These are phyloP conservation scores for Fusarium brevicatenulatum DNA, from an alignment of 2,329 filamentous ascomycete species.

Conservation along the genomic window DNA sequence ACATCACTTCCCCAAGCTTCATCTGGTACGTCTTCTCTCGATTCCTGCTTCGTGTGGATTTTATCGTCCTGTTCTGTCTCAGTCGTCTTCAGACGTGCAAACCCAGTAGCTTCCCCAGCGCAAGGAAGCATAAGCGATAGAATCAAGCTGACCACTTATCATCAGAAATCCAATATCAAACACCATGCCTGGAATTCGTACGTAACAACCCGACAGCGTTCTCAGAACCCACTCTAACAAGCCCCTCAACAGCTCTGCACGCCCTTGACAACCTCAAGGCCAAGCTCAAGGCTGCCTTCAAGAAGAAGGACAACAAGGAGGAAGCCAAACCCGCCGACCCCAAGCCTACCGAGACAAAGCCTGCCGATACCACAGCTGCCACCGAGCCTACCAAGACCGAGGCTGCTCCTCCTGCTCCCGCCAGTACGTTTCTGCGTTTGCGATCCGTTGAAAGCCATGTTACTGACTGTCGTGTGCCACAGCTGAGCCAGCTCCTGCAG, in stretches of 20 bases:
- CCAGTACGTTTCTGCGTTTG: conserved; percentile 41
- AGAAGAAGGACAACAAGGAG: conserved; percentile 57
- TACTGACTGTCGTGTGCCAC: conserved; percentile 24
- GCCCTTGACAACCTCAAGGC: conserved; percentile 65
- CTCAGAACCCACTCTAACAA: background rate
- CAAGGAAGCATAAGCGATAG: background rate
- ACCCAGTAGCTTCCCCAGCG: background rate
- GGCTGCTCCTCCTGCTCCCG: conserved; percentile 46
- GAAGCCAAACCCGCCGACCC: conserved; percentile 37
- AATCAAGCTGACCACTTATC: conserved; percentile 23
- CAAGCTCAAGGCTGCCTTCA: conserved; percentile 65
- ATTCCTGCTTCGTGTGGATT: background rate
- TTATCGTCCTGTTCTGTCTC: background rate
- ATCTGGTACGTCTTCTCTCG: conserved; percentile 15
- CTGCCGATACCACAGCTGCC: conserved; percentile 33
- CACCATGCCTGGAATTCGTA: conserved; percentile 65
- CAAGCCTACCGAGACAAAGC: conserved; percentile 36
- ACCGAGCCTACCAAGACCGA: conserved; percentile 52
- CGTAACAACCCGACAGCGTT: conserved; percentile 43
- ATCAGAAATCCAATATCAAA: conserved; percentile 14
- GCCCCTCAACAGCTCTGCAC: conserved; percentile 56
- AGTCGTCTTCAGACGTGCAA: background rate
- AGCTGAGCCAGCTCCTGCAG: conserved; percentile 42
- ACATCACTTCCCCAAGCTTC: background rate
- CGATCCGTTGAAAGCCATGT: background rate